Evolutionary conservation across 805 yeast genomes (phyloP), one percentile per base, ranked within the genome.

Genomic region (Schizosaccharomyces lindneri): DNA sequence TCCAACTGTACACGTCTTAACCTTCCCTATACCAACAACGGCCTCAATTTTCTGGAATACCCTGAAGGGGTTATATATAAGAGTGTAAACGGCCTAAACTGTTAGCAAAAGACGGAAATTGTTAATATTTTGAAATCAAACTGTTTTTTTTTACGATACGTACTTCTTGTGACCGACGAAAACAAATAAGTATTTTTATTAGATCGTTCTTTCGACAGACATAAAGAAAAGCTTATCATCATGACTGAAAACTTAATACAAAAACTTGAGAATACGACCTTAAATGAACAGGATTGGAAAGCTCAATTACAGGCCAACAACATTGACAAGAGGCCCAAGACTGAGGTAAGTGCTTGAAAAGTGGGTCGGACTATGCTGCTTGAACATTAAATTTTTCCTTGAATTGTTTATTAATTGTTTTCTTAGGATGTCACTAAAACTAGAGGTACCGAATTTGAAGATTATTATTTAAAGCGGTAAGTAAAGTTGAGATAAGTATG

Each of bases 391-490:
- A 5, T 15, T 11, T 21, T 21, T 19, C n/a, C 27, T 7, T 2
- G 57, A 24, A 7, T 15, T 24, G 17, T 21, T 5, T 17, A 19
- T 29, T 17, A 51, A 17, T 27, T 17, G 3, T 24, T 24, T 51
- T 1, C 32, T 27, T 24, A 65, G 63, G 98, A 93, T 79, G 97
- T 93, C 62, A 78, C 87, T 61, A 85, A 81, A 67, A 88, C 95
- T 51, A 86, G 87, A 68, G 97, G 97, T 62, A 83, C 83, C 67
- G 77, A 86, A 21, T 93, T 93, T 70, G 98, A 93, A 73, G 95
- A 88, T 70, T 87, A 89, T 73, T 83, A 82, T 69, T 79, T 93
- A 67, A 88, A 87, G 72, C 82, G 57, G 57, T 51, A 51, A 17
- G 57, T 24, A 19, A 11, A 17, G 2, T 51, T 51, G 15, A 6